Conservation (phyloP, 306 rosid genomes). For the Cyclanthera cordifolia region DNA sequence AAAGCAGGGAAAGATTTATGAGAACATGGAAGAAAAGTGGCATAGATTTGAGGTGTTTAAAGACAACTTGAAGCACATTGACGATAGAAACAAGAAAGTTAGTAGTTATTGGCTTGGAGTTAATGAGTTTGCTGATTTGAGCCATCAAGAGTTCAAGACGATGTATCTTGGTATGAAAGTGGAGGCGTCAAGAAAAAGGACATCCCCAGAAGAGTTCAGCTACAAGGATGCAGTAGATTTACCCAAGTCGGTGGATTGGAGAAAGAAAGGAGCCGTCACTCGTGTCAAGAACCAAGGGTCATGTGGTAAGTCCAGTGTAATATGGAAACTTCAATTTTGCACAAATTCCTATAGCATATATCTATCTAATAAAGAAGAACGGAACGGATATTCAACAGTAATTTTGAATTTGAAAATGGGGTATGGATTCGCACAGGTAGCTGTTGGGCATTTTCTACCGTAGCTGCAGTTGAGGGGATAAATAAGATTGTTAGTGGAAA, state of each 20-base stretch:
- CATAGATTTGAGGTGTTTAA: slow-evolving; percentile 53
- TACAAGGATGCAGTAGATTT: slow-evolving; percentile 30
- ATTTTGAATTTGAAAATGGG: slow-evolving; percentile 11
- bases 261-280: slow-evolving; percentile 69
- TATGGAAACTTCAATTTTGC: background rate
- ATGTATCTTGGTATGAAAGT: slow-evolving; percentile 35
- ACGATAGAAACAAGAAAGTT: slow-evolving; percentile 35
- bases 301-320: slow-evolving; percentile 54
- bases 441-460: slow-evolving; percentile 70
- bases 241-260: slow-evolving; percentile 65
- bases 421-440: slow-evolving; percentile 33
- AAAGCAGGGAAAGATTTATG: slow-evolving; percentile 43
- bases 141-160: slow-evolving; percentile 41
- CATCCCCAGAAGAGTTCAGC: slow-evolving; percentile 31
- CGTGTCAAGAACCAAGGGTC: slow-evolving; percentile 57
- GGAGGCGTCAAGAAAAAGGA: slow-evolving; percentile 19
- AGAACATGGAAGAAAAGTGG: slow-evolving; percentile 45
- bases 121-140: slow-evolving; percentile 61
- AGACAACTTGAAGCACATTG: slow-evolving; percentile 53
- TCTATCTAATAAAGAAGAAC: background rate
- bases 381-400: background rate
- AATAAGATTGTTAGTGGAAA: slow-evolving; percentile 52
- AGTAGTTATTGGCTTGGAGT: slow-evolving; percentile 59
- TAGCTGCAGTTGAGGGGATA: slow-evolving; percentile 63
- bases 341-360: background rate